Evolutionary conservation across 371 early-diverging fungal genomes (phyloP), one percentile per base, ranked within the genome.

Genomic region (Mycotypha africana): DNA sequence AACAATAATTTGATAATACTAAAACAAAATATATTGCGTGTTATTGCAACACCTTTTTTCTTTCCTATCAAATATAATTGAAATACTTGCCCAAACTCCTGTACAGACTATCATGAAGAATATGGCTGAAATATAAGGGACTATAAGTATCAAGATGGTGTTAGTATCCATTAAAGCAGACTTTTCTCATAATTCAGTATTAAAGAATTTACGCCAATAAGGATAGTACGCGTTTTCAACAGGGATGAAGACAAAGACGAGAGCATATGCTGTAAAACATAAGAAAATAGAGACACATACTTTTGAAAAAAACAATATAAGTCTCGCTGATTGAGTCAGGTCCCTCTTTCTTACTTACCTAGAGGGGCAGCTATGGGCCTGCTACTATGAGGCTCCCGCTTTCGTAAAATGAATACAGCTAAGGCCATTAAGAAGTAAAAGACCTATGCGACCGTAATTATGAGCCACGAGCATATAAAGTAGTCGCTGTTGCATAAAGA

Each of bases 191-290:
- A n/a, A n/a, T n/a, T n/a, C n/a, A n/a, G 28, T 28, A 28, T 28
- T 28, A 8, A 14, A 8, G 9, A 24, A 54, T 53, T 52, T 62
- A 67, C 71, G 45, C 65, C 62, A 71, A 25, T 71, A 71, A 15
- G 71, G 65, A 47, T 67, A 71, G 26, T 63, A 53, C 22, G 53
- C 42, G 24, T 64, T 67, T 5, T 61, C 52, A 0, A 65, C 65
- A 3, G 71, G 71, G 15, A 71, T 60, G 45, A 64, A 67, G 8
- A 71, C 71, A 64, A 71, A 71, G 7, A 67, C 25, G 16, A 71
- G 41, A 3, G 65, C 60, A 34, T 67, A 71, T 3, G 60, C 35
- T 1, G 65, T 58, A 19, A 67, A 62, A 10, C 35, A 17, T 19
- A 67, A 38, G 26, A 71, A 65, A 0, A 51, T 43, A 21, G 47